Percentiles rank a stretch among this genome's conserved stretches.
Evolutionary conservation across 2,329 filamentous ascomycete species (phyloP).

Genomic region (Colletotrichum scovillei): DNA sequence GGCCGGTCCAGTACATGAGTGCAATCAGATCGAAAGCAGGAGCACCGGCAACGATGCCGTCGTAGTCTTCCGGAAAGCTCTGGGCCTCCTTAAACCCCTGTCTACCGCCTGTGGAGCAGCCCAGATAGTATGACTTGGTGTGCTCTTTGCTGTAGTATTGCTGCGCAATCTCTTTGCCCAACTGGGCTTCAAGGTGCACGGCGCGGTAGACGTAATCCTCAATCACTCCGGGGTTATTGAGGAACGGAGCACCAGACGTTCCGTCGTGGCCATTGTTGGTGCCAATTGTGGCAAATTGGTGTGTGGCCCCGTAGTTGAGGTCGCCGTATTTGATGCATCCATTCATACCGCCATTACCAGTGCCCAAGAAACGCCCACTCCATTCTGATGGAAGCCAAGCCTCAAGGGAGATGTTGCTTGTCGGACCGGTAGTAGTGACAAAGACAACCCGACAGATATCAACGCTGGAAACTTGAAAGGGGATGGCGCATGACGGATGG

Average conservation of each 20-base stretch:
- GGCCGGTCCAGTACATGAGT: slow-evolving; percentile 46
- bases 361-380: slow-evolving; percentile 56
- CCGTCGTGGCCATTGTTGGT: slow-evolving; percentile 64
- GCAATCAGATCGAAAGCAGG: slow-evolving; percentile 44
- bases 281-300: slow-evolving; percentile 59
- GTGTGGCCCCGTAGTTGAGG: slow-evolving; percentile 54
- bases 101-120: slow-evolving; percentile 65
- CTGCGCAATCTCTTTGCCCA: slow-evolving; percentile 59
- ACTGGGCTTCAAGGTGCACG: slow-evolving; percentile 59
- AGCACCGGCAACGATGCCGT: slow-evolving; percentile 65
- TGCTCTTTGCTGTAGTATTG: slow-evolving; percentile 55
- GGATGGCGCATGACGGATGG: slow-evolving; percentile 46
- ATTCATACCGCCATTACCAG: slow-evolving; percentile 60
- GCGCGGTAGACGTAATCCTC: slow-evolving; percentile 51
- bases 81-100: slow-evolving; percentile 61
- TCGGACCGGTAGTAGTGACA: slow-evolving; percentile 41
- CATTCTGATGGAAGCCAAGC: slow-evolving; percentile 60
- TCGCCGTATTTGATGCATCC: slow-evolving; percentile 61
- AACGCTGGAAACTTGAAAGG: slow-evolving; percentile 31
- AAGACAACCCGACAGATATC: slow-evolving; percentile 44
- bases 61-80: slow-evolving; percentile 58
- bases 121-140: slow-evolving; percentile 55
- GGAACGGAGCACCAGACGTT: slow-evolving; percentile 45
- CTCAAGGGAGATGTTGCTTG: slow-evolving; percentile 58
- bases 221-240: slow-evolving; percentile 49